Evolutionary conservation across 805 yeast genomes (phyloP), one percentile per base, ranked within the genome.

Genomic region (Barnettozyma pratensis): DNA sequence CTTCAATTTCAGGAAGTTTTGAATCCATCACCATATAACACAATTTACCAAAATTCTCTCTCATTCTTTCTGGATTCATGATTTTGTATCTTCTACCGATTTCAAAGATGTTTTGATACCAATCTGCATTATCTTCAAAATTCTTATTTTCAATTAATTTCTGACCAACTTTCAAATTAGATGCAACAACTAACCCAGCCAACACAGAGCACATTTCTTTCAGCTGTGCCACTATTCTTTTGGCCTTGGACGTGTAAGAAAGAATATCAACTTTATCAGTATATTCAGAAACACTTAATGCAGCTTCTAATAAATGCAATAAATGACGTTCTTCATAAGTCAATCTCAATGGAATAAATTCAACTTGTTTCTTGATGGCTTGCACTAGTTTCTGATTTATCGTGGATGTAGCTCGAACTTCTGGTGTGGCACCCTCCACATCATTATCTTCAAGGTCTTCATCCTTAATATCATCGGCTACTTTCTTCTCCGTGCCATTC

Each of bases 11-110:
- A 0, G 89, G 85, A 30, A 84, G 65, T 42, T 87, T 69, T 3
- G 94, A 86, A 64, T 86, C 95, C 94, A 87, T 86, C 36, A 85
- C 81, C 86, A 86, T 87, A 64, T 86, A 86, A 68, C 87, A 83
- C 49, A 87, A 68, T 58, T 86, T 85, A 41, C 95, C 95, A 63
- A 81, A 87, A 5, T 81, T 81, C 58, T 83, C 87, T 52, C 90
- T 74, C 87, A 87, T 82, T 57, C 80, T 75, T 56, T 86, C 90
- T 0, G 95, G 95, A 59, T 86, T 86, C 90, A 86, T 83, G 57
- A 87, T 81, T 61, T 86, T 86, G 67, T 86, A 86, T 40, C 94
- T 73, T 57, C 94, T 72, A 27, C 94, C 94, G 51, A 86, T 79
- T 65, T 86, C 94, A 62, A 86, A 86, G 7, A 86, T 70, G 39